A percentile compares a stretch with the other conserved stretches of the same genome.
These are phyloP conservation scores for Nicotiana tabacum DNA, from an alignment of 257 asterid genomes.

Conservation along the genomic window DNA sequence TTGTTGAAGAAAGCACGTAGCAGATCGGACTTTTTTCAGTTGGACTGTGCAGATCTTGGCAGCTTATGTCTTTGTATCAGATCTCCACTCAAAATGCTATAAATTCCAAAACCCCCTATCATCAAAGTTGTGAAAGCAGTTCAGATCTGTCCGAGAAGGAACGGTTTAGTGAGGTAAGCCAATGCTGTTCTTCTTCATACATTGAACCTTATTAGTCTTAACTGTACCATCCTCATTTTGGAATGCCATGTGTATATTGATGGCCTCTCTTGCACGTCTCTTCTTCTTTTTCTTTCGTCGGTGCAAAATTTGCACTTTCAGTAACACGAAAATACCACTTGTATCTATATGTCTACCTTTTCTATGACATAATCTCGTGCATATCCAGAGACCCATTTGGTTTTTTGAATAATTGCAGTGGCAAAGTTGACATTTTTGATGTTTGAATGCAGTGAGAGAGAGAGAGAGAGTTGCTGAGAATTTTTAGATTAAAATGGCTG, in stretches of 20 bases:
- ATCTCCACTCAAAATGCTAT: not conserved
- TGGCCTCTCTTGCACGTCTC: not conserved
- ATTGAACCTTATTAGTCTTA: too few species aligned
- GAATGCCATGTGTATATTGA: too few species aligned
- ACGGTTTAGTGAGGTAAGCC: not conserved
- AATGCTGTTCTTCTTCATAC: not conserved
- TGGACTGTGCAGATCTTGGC: not conserved
- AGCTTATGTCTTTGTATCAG: not conserved
- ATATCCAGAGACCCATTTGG: not conserved
- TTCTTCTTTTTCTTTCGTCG: not conserved
- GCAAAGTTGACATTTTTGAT: not conserved
- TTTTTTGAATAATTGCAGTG: not conserved
- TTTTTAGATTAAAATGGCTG: constrained; percentile 40
- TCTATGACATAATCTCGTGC: too few species aligned
- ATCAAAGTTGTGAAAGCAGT: too few species aligned
- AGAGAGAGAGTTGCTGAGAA: not conserved
- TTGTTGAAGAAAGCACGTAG: not conserved
- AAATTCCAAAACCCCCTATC: not conserved
- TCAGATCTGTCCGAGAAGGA: too few species aligned
- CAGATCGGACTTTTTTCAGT: not conserved
- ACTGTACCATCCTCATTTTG: too few species aligned
- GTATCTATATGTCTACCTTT: too few species aligned
- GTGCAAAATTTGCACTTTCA: not conserved
- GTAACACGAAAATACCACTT: not conserved
- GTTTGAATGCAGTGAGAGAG: not conserved